These are phyloP conservation scores for Medicago arabica DNA, from an alignment of 306 rosid species.

Conservation along the genomic window DNA sequence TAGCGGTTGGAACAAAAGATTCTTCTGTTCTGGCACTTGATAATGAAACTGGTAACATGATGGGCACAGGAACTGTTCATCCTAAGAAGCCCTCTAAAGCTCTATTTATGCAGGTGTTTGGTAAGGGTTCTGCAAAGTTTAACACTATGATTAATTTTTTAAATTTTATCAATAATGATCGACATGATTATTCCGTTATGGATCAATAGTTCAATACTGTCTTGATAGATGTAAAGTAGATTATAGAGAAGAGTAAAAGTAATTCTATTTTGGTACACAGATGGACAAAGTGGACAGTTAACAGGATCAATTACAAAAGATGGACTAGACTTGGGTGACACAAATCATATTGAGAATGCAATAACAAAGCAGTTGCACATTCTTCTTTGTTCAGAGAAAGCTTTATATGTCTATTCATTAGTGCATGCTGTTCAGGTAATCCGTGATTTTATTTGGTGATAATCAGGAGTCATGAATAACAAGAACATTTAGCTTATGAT, in stretches of 20 bases:
- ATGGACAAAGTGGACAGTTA: constrained; percentile 54
- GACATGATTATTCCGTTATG: constrained; percentile 5
- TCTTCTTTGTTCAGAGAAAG: constrained; percentile 87
- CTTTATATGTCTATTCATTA: constrained; percentile 79
- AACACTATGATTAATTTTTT: background rate
- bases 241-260: constrained; percentile 13
- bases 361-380: constrained; percentile 57
- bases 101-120: constrained; percentile 79
- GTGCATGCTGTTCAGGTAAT: constrained; percentile 78
- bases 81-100: constrained; percentile 95
- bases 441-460: constrained; percentile 30
- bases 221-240: constrained; percentile 40
- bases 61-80: constrained; percentile 61
- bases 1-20: constrained; percentile 76
- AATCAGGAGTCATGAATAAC: constrained; percentile 13
- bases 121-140: constrained; percentile 58
- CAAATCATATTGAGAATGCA: constrained; percentile 51
- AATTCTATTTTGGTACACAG: constrained; percentile 43
- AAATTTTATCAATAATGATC: background rate
- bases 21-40: constrained; percentile 85
- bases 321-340: constrained; percentile 51
- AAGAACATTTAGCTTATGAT: constrained; percentile 26
- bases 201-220: constrained; percentile 27
- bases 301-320: constrained; percentile 45
- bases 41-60: constrained; percentile 67